Base-by-base conservation (phyloP, 1,284 basidiomycete genomes). In the Rhodotorula sp. region DNA sequence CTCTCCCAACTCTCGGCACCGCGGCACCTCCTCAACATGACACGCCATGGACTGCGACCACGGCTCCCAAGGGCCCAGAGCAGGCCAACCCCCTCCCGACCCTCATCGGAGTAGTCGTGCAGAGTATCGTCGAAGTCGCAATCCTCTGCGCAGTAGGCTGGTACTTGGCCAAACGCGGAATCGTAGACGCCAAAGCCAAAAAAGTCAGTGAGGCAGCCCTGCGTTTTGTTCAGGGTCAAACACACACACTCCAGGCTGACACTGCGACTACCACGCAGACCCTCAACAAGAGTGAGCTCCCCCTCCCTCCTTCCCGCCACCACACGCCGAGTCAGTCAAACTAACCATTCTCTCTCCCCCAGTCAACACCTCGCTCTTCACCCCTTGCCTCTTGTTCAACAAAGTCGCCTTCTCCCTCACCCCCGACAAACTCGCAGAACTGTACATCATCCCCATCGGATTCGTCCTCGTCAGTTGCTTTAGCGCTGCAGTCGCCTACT, bases 381-480 rank as follows among this genome's bases (percentile, higher is more conserved):
- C 70, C 29, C 80, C 64, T 64, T 80, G 64, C 77, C 81, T 76
- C 51, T 78, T 83, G 33, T 82, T 82, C 75, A 79, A 77, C 74
- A 83, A 83, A 68, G 80, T 83, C 17, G 82, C 82, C 0, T 83
- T 82, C 71, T 79, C 78, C n/a, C 76, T 83, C 37, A 80, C 80
- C 14, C 80, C 82, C 1, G 78, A 78, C 26, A 80, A 81, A 57
- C 75, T 83, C 48, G 76, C 75, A 18, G 80, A 82, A 65, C 78
- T 83, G 51, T 77, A 56, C 55, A 71, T 78, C 62, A 80, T 82
- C 29, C 81, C 81, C n/a, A 66, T 81, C 29, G 82, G 82, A 14
- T 83, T 82, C 59, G 76, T 80, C 59, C 69, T 82, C 59, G 77
- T 83, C 44, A 78, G 80, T 3, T n/a, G 76, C 33, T 77, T 82